Evolutionary conservation across 805 yeast species (phyloP).

Genomic region (Hanseniaspora pseudoguilliermondii): DNA sequence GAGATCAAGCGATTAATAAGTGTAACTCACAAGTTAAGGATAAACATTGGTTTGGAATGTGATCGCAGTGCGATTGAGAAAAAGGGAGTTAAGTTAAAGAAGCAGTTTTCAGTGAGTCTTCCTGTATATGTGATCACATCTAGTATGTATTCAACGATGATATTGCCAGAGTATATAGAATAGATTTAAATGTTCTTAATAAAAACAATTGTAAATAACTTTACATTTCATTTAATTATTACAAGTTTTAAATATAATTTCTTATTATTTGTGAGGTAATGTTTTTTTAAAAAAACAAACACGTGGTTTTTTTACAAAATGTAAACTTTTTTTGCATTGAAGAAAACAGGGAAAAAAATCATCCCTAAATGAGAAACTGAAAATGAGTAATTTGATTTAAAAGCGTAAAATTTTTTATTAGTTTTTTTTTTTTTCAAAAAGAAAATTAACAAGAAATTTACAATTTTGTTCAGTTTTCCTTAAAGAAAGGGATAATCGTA

Average conservation of each 20-base stretch:
- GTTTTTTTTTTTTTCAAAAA: neutral
- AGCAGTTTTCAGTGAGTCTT: conserved; percentile 8
- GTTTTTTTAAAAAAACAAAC: too few relatives aligned
- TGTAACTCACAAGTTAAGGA: neutral
- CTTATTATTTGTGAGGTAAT: too few relatives aligned
- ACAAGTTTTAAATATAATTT: too few relatives aligned
- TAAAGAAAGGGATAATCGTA: too few relatives aligned
- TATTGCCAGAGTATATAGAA: neutral
- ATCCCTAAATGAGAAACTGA: too few relatives aligned
- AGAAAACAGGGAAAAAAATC: neutral
- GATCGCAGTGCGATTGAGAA: neutral
- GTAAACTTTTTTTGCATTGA: too few relatives aligned
- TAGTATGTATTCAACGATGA: conserved; percentile 2
- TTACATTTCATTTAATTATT: too few relatives aligned
- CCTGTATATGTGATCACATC: conserved; percentile 7
- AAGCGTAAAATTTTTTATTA: too few relatives aligned
- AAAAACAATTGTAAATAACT: too few relatives aligned
- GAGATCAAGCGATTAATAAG: neutral
- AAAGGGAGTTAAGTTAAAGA: neutral
- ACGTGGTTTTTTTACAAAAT: neutral
- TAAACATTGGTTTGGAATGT: neutral
- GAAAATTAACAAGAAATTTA: too few relatives aligned
- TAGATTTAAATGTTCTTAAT: neutral
- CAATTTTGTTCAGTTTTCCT: too few relatives aligned
- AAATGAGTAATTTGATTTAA: too few relatives aligned